Conservation (phyloP, 768 basidiomycete species). For the Russula emetica region DNA sequence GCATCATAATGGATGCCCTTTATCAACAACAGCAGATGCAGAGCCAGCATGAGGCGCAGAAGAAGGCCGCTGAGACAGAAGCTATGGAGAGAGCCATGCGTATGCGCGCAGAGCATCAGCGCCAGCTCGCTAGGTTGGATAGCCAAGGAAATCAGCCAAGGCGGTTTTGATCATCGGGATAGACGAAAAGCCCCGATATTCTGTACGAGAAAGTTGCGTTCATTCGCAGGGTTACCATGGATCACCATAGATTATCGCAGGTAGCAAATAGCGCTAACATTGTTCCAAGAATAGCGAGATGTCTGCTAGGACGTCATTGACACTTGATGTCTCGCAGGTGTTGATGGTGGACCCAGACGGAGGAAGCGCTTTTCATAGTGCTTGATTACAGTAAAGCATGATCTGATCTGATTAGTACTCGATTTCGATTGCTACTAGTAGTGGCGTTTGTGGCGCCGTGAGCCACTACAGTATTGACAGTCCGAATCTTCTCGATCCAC, state of each 20-base stretch:
- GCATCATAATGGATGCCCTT: conserved; percentile 12
- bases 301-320: not conserved
- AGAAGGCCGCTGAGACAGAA: conserved; percentile 11
- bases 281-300: not conserved
- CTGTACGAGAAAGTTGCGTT: not conserved
- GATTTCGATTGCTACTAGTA: not conserved
- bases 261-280: not conserved
- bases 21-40: conserved; percentile 10
- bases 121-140: conserved; percentile 11
- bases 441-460: not conserved
- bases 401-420: not conserved
- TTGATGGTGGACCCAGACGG: not conserved
- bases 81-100: conserved; percentile 17
- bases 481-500: not conserved
- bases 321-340: not conserved
- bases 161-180: conserved; percentile 3
- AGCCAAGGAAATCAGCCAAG: conserved; percentile 17
- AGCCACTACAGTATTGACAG: not conserved
- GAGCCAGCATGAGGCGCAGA: conserved; percentile 10
- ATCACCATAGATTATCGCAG: not conserved
- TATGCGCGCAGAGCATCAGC: conserved; percentile 11
- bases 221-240: not conserved
- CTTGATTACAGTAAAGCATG: not conserved
- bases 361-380: not conserved
- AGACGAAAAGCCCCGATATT: not conserved